phyloP scores from a whole-genome alignment of 1,139 yeast genomes.

The Schwanniomyces etchellsii region DNA sequence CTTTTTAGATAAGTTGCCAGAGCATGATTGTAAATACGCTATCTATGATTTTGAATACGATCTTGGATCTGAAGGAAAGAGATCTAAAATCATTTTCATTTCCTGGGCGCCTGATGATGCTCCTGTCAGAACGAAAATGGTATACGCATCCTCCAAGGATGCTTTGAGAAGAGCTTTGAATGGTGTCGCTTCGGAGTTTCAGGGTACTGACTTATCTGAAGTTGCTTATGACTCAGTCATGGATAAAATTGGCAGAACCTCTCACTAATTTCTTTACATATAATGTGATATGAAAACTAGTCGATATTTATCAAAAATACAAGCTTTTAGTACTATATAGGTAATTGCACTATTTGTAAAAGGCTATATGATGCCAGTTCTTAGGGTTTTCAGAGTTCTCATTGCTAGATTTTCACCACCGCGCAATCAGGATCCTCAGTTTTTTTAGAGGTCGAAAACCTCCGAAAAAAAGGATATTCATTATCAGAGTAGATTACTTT shows the following conservation, averaged over 20 bases:
- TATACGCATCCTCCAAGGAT: slow-evolving; percentile 95
- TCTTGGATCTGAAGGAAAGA: slow-evolving; percentile 85
- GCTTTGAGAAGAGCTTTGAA: slow-evolving; percentile 95
- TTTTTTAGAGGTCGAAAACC: slow-evolving; percentile 2
- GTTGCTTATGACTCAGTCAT: slow-evolving; percentile 90
- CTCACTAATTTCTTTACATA: neutral
- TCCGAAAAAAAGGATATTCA: slow-evolving; percentile 5
- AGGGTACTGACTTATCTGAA: slow-evolving; percentile 97
- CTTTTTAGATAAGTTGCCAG: slow-evolving; percentile 85
- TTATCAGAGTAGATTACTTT: no score
- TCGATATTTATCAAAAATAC: no score
- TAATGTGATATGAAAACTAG: no score
- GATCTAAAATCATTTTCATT: slow-evolving; percentile 87
- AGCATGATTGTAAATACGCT: slow-evolving; percentile 94
- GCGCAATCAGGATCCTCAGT: neutral
- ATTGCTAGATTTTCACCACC: no score
- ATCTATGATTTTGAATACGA: slow-evolving; percentile 96
- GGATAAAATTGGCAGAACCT: slow-evolving; percentile 64
- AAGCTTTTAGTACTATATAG: no score
- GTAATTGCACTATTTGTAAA: no score
- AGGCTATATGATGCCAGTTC: no score
- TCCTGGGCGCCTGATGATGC: slow-evolving; percentile 99
- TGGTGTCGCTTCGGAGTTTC: slow-evolving; percentile 90
- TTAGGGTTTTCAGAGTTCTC: no score
- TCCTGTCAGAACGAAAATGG: slow-evolving; percentile 92